Evolutionary conservation across 2,329 filamentous ascomycete genomes (phyloP).

Genomic region (Phialophora expanda): DNA sequence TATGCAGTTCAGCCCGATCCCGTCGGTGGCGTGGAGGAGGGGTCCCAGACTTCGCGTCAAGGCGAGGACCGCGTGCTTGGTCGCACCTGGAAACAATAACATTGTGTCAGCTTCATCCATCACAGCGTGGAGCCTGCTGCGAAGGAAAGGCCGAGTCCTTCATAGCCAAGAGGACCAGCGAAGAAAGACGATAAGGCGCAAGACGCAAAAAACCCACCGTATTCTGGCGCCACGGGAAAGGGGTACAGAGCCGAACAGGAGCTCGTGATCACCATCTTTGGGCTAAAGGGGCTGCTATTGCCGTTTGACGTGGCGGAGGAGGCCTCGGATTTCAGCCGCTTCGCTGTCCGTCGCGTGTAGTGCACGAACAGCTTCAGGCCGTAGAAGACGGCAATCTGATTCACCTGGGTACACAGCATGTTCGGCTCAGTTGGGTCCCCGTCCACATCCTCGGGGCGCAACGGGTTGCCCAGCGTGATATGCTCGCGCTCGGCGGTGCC

Average conservation of each 20-base stretch:
- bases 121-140: not conserved
- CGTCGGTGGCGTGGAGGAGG: conserved; percentile 41
- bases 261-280: conserved; percentile 45
- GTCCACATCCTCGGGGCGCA: conserved; percentile 21
- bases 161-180: not conserved
- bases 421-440: conserved; percentile 42
- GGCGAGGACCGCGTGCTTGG: conserved; percentile 52
- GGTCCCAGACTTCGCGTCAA: conserved; percentile 44
- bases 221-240: conserved; percentile 46
- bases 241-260: conserved; percentile 45
- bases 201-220: conserved; percentile 38
- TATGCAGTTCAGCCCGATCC: conserved; percentile 47
- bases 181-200: not conserved
- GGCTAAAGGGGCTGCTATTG: conserved; percentile 14
- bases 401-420: conserved; percentile 45
- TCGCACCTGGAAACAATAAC: conserved; percentile 35
- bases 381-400: conserved; percentile 45
- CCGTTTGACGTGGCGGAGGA: not conserved
- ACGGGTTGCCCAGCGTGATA: conserved; percentile 17
- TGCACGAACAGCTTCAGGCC: conserved; percentile 48
- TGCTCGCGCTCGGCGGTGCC: conserved; percentile 55
- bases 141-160: not conserved
- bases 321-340: not conserved
- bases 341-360: conserved; percentile 43
- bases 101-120: not conserved